Evolutionary conservation across 1,139 yeast genomes (phyloP).

Genomic region (Geotrichum candidum): DNA sequence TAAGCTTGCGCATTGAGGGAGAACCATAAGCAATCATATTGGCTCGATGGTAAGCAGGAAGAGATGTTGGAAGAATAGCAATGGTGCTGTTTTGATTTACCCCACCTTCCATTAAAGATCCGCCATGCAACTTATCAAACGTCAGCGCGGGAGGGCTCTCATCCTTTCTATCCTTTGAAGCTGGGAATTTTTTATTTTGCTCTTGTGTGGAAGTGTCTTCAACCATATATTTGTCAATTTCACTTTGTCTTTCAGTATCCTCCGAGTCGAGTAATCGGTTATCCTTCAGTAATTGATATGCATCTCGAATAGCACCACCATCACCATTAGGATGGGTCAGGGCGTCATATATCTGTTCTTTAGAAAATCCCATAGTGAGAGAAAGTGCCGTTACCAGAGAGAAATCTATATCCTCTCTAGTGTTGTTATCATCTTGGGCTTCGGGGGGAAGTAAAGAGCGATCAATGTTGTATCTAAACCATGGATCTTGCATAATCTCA

Average conservation of each 20-base stretch:
- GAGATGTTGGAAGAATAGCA: constrained; percentile 86
- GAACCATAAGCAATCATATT: constrained; percentile 55
- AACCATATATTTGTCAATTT: constrained; percentile 33
- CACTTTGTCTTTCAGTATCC: constrained; percentile 26
- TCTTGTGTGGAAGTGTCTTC: constrained; percentile 22
- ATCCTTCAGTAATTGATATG: constrained; percentile 82
- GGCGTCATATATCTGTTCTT: constrained; percentile 78
- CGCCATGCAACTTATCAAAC: constrained; percentile 33
- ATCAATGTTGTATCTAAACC: constrained; percentile 85
- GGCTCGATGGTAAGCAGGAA: constrained; percentile 92
- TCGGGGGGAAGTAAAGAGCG: constrained; percentile 72
- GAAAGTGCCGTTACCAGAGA: constrained; percentile 73
- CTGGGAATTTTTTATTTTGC: constrained; percentile 6
- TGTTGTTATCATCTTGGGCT: constrained; percentile 32
- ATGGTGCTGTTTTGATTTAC: constrained; percentile 53
- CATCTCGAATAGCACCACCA: constrained; percentile 79
- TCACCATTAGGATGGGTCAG: constrained; percentile 39
- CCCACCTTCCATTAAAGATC: constrained; percentile 33
- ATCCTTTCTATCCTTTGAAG: constrained; percentile 16
- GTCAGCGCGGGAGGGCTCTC: constrained; percentile 32
- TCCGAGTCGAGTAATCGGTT: constrained; percentile 49
- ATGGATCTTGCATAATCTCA: constrained; percentile 90
- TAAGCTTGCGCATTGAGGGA: constrained; percentile 45
- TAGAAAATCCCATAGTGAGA: constrained; percentile 87
- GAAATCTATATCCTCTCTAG: constrained; percentile 53